Evolutionary conservation across 176 grass and related monocot species (phyloP).

Genomic region (Oryza punctata): DNA sequence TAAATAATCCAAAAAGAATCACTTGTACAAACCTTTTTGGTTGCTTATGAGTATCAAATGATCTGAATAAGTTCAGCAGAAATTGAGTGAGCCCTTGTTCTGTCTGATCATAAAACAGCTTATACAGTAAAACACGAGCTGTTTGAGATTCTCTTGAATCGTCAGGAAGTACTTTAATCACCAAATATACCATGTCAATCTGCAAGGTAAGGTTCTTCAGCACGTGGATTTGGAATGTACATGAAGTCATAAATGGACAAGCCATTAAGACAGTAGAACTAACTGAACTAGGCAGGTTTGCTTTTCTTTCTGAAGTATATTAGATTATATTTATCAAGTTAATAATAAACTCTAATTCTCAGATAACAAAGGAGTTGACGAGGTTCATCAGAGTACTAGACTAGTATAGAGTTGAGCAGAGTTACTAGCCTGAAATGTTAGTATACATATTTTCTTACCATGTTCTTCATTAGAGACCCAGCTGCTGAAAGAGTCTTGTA

Average conservation of each 20-base stretch:
- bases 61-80: constrained; percentile 86
- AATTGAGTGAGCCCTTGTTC: constrained; percentile 89
- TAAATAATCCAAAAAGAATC: constrained; percentile 16
- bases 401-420: not conserved
- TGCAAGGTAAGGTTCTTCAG: constrained; percentile 40
- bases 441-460: constrained; percentile 54
- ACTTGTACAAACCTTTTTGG: constrained; percentile 75
- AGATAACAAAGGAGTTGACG: constrained; percentile 18
- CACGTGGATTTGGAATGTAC: constrained; percentile 7
- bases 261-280: not conserved
- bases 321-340: not conserved
- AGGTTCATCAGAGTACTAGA: not conserved
- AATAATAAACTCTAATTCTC: not conserved
- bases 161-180: constrained; percentile 79
- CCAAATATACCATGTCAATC: constrained; percentile 94
- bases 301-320: constrained; percentile 1
- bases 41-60: constrained; percentile 90
- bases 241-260: constrained; percentile 11
- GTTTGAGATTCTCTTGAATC: constrained; percentile 85
- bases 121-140: constrained; percentile 84
- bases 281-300: constrained; percentile 5
- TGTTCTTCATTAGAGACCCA: constrained; percentile 84
- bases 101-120: constrained; percentile 98
- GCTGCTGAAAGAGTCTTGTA: constrained; percentile 86
- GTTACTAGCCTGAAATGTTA: not conserved